Conservation (phyloP, 176 grass and related monocot genomes). For the Chrysopogon serrulatus region DNA sequence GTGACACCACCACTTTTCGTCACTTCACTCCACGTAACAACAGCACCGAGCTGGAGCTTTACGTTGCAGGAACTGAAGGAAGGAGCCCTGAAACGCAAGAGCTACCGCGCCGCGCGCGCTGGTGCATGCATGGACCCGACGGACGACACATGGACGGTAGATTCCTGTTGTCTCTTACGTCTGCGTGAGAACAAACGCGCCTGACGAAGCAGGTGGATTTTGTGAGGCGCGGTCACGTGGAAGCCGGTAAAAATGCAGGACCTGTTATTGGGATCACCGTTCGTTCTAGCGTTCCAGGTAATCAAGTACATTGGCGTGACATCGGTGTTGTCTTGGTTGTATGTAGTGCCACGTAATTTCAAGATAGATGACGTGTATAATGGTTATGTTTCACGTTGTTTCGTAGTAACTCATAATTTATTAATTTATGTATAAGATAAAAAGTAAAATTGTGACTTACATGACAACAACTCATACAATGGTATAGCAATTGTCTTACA, state of each 20-base stretch:
- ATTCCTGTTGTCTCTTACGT: slow-evolving; percentile 19
- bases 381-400: too few species aligned
- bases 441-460: too few species aligned
- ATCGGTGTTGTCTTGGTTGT: too few species aligned
- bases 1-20: not conserved
- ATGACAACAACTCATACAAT: too few species aligned
- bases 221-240: slow-evolving; percentile 40
- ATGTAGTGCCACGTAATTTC: too few species aligned
- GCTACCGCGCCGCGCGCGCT: not conserved
- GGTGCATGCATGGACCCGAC: slow-evolving; percentile 1
- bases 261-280: slow-evolving; percentile 10
- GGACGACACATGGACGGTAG: not conserved
- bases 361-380: too few species aligned
- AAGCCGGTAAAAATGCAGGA: slow-evolving; percentile 1
- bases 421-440: too few species aligned
- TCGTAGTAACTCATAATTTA: too few species aligned
- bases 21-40: not conserved
- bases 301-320: too few species aligned
- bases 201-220: slow-evolving; percentile 35
- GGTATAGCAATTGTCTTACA: too few species aligned
- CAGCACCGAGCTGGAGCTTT: not conserved
- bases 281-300: not conserved
- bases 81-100: not conserved
- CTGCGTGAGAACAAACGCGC: slow-evolving; percentile 24
- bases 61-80: not conserved